Evolutionary conservation across 139 green algal species (phyloP).

Genomic region (Chlamydomonas sp.): DNA sequence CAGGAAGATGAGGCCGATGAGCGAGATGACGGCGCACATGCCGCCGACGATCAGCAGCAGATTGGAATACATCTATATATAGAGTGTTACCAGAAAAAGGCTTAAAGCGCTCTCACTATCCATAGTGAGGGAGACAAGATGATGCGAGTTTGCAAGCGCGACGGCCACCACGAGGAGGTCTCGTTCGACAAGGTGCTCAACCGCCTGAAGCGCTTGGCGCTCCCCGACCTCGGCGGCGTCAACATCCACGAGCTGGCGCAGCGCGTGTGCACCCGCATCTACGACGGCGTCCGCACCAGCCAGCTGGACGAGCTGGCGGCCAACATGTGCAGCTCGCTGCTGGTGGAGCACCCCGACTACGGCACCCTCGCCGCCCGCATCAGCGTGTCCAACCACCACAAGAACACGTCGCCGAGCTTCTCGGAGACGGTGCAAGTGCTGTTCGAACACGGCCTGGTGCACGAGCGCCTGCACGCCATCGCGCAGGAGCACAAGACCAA

Average conservation of each 20-base stretch:
- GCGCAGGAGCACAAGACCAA: background rate
- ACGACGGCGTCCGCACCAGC: conserved; percentile 84
- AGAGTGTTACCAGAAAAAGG: too few relatives aligned
- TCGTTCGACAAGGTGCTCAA: conserved; percentile 11
- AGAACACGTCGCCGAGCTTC: conserved; percentile 20
- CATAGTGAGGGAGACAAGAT: background rate
- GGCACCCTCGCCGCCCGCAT: conserved; percentile 15
- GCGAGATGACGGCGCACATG: too few relatives aligned
- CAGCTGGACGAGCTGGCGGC: conserved; percentile 92
- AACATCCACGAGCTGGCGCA: conserved; percentile 4
- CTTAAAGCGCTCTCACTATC: too few relatives aligned
- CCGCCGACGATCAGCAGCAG: too few relatives aligned
- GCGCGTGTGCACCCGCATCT: conserved; percentile 59
- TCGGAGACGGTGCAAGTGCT: conserved; percentile 2
- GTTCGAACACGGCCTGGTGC: conserved; percentile 6
- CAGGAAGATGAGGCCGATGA: too few relatives aligned
- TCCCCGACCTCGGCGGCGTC: background rate
- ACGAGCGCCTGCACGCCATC: background rate
- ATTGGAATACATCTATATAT: too few relatives aligned
- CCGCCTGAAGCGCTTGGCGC: background rate
- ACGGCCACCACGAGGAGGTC: background rate
- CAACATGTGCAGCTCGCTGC: background rate
- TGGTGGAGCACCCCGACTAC: conserved; percentile 2
- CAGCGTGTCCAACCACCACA: conserved; percentile 21
- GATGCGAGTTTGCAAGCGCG: conserved; percentile 6